Evolutionary conservation across 306 rosid genomes (phyloP).

Genomic region (Quillaja saponaria): DNA sequence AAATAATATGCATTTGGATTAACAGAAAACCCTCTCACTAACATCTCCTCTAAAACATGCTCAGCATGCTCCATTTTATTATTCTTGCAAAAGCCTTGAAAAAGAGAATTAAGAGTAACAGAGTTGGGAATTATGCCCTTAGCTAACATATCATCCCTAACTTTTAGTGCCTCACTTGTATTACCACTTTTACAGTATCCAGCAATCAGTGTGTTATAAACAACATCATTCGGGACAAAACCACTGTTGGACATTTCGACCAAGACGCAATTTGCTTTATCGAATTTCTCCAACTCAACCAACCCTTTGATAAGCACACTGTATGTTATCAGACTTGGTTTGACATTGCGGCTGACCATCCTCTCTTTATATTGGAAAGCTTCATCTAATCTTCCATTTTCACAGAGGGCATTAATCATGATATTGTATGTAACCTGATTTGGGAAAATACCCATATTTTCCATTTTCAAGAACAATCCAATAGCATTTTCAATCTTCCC

Average conservation of each 20-base stretch:
- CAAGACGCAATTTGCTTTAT: conserved; percentile 47
- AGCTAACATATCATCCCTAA: conserved; percentile 58
- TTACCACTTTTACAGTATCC: conserved; percentile 63
- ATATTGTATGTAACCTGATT: conserved; percentile 71
- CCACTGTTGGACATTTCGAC: conserved; percentile 57
- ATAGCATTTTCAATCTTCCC: conserved; percentile 60
- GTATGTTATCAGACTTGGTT: conserved; percentile 54
- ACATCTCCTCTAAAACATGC: conserved; percentile 41
- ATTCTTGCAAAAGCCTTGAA: conserved; percentile 58
- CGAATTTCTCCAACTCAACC: conserved; percentile 51
- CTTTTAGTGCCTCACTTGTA: conserved; percentile 56
- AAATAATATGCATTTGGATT: conserved; percentile 51
- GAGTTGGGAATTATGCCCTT: conserved; percentile 60
- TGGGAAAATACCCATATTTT: conserved; percentile 53
- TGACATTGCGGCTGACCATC: conserved; percentile 51
- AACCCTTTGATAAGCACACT: conserved; percentile 64
- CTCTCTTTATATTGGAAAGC: conserved; percentile 52
- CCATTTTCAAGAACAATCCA: conserved; percentile 55
- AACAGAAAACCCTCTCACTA: conserved; percentile 40
- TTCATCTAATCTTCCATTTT: conserved; percentile 55
- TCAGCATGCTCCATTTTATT: conserved; percentile 53
- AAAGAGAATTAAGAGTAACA: conserved; percentile 58
- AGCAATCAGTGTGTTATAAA: conserved; percentile 58
- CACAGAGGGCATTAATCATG: conserved; percentile 67
- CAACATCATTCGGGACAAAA: conserved; percentile 54